Conservation (phyloP, 202 grass and related monocot species). For the Thinopyrum obtusiflorum region DNA sequence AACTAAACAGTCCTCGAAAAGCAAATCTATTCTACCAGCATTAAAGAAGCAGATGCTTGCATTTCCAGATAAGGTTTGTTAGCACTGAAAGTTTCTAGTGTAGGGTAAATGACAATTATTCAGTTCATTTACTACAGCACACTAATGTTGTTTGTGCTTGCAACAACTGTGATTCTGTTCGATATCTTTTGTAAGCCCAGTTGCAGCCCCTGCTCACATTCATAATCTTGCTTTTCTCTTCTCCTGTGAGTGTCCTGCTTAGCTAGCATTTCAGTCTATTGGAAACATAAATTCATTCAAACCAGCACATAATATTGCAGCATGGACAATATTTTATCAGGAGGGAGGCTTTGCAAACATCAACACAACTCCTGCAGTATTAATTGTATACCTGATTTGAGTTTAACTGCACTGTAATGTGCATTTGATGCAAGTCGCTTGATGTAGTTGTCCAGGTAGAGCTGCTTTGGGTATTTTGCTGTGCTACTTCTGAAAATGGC, state of each 20-base stretch:
- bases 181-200: not conserved
- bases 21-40: conserved; percentile 55
- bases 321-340: conserved; percentile 9
- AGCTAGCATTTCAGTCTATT: conserved; percentile 7
- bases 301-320: conserved; percentile 17
- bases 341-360: conserved; percentile 21
- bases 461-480: not conserved
- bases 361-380: conserved; percentile 10
- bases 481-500: not conserved
- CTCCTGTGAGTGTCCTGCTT: not conserved
- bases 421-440: conserved; percentile 5
- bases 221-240: conserved; percentile 17
- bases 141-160: conserved; percentile 22
- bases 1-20: conserved; percentile 53
- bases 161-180: conserved; percentile 14
- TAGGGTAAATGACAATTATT: not conserved
- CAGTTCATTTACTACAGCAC: not conserved
- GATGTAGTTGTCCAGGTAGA: conserved; percentile 20
- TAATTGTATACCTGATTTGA: conserved; percentile 1
- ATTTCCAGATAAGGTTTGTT: conserved; percentile 94
- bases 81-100: conserved; percentile 8
- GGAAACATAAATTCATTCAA: conserved; percentile 17
- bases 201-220: not conserved
- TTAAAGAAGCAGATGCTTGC: conserved; percentile 84
- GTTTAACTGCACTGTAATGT: not conserved